Evolutionary conservation across 805 yeast genomes (phyloP).

Genomic region (Yarrowia osloensis): DNA sequence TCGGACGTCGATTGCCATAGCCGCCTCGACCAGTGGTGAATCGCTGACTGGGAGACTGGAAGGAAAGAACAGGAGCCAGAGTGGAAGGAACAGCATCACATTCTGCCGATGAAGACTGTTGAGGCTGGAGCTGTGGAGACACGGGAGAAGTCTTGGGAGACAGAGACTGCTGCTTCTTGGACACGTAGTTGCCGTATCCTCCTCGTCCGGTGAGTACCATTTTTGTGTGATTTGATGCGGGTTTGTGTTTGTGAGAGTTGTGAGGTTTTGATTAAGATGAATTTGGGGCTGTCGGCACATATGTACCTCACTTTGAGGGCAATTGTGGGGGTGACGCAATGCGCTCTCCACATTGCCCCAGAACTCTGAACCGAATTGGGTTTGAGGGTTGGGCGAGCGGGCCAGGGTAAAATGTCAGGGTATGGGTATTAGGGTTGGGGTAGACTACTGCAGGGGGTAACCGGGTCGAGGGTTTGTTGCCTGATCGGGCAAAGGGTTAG

Average conservation of each 20-base stretch:
- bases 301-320: constrained; percentile 13
- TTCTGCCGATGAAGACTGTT: background rate
- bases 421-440: background rate
- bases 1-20: constrained; percentile 43
- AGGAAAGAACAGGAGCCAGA: constrained; percentile 44
- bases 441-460: background rate
- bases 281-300: background rate
- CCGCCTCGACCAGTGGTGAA: constrained; percentile 47
- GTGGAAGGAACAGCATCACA: constrained; percentile 37
- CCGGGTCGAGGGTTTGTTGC: background rate
- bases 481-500: background rate
- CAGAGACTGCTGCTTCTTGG: constrained; percentile 27
- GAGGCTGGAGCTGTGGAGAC: constrained; percentile 22
- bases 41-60: constrained; percentile 41
- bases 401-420: background rate
- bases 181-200: constrained; percentile 40
- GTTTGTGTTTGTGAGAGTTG: background rate
- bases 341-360: constrained; percentile 29
- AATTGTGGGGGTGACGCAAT: constrained; percentile 27
- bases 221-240: background rate
- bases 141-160: constrained; percentile 19
- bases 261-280: background rate
- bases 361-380: background rate
- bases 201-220: constrained; percentile 43
- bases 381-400: background rate